Conservation (phyloP, 805 yeast genomes). For the Nakazawaea siamensis region DNA sequence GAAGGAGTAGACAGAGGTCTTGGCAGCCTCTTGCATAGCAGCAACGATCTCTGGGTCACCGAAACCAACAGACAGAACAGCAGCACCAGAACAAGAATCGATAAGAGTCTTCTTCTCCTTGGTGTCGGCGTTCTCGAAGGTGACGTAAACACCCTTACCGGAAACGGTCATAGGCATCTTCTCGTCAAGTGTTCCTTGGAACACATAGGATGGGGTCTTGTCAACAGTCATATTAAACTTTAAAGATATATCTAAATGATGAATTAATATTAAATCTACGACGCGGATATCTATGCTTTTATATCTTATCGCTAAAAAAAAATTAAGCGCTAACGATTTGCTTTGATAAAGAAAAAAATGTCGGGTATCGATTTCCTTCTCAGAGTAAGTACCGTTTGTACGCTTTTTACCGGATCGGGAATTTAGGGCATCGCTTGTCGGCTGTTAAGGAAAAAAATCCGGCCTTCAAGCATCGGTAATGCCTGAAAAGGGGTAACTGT, state of each 20-base stretch:
- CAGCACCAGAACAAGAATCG: conserved; percentile 34
- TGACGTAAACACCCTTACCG: conserved; percentile 30
- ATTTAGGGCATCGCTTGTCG: no score
- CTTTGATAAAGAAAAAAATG: no score
- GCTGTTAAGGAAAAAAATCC: no score
- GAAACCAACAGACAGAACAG: conserved; percentile 32
- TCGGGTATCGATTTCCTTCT: no score
- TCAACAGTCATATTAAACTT: conserved; percentile 17
- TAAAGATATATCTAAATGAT: neutral
- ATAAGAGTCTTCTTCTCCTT: conserved; percentile 23
- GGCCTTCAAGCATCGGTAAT: no score
- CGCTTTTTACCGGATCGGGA: no score
- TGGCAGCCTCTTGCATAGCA: conserved; percentile 24
- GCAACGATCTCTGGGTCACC: conserved; percentile 25
- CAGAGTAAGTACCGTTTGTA: no score
- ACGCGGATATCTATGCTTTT: no score
- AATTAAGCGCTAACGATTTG: no score
- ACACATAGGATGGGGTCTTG: conserved; percentile 26
- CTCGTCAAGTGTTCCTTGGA: conserved; percentile 32
- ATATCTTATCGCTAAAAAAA: neutral
- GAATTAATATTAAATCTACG: no score
- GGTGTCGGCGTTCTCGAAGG: conserved; percentile 27
- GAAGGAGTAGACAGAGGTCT: conserved; percentile 23
- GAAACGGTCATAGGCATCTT: conserved; percentile 29
- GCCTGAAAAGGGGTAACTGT: no score